Evolutionary conservation across 2,329 filamentous ascomycete species (phyloP).

Genomic region (Metarhizium sp.): DNA sequence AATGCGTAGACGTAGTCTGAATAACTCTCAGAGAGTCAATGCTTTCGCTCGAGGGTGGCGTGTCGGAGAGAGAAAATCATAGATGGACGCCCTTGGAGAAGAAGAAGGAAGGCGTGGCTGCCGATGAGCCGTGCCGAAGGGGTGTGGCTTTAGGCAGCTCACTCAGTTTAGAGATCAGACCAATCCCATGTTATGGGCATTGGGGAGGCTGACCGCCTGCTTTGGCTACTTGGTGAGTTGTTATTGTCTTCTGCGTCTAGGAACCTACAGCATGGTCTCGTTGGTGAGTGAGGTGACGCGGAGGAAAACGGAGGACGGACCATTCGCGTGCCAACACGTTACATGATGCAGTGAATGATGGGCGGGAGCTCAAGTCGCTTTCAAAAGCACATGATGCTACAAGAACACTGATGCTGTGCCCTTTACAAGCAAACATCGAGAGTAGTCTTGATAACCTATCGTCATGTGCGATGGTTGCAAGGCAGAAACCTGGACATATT

Average conservation of each 20-base stretch:
- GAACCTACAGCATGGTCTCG: background rate
- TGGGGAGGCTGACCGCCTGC: background rate
- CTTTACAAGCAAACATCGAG: too few species aligned
- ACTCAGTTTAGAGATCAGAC: background rate
- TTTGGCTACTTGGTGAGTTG: background rate
- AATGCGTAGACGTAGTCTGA: background rate
- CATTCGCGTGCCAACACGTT: too few species aligned
- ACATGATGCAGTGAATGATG: too few species aligned
- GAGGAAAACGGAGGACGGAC: too few species aligned
- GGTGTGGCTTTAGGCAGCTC: background rate
- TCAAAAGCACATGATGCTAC: too few species aligned
- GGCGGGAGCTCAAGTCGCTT: too few species aligned
- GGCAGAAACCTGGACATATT: too few species aligned
- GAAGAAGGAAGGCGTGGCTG: background rate
- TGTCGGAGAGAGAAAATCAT: background rate
- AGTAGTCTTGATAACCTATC: too few species aligned
- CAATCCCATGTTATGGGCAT: background rate
- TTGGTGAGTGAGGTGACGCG: background rate
- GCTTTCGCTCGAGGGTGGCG: background rate
- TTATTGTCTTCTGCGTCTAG: background rate
- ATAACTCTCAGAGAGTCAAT: background rate
- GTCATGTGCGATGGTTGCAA: too few species aligned
- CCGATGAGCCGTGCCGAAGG: background rate
- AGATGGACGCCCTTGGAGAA: background rate
- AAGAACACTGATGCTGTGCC: too few species aligned